A percentile compares a stretch with the other conserved stretches of the same genome.
These are phyloP conservation scores for Tuber brumale DNA, from an alignment of 495 filamentous ascomycete species.

Conservation along the genomic window DNA sequence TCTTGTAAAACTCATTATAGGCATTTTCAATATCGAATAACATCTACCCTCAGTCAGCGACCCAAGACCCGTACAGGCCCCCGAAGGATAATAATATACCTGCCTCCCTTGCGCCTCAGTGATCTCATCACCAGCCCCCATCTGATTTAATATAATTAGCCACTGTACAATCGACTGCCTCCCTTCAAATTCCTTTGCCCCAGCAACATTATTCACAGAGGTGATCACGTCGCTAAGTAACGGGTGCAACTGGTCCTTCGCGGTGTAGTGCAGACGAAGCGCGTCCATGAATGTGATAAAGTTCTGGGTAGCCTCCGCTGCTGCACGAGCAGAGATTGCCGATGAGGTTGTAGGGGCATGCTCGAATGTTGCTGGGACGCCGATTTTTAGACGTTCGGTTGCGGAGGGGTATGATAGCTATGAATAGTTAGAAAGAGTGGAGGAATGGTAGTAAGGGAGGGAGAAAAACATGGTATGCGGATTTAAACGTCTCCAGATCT, in stretches of 20 bases:
- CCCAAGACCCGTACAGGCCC: slow-evolving; percentile 54
- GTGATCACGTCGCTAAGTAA: slow-evolving; percentile 91
- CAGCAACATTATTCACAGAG: slow-evolving; percentile 87
- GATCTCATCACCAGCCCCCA: slow-evolving; percentile 89
- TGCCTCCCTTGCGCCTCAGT: slow-evolving; percentile 81
- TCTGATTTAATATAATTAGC: slow-evolving; percentile 94
- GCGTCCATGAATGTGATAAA: slow-evolving; percentile 98
- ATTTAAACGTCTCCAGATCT: slow-evolving; percentile 87
- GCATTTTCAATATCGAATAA: slow-evolving; percentile 42
- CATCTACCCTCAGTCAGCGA: slow-evolving; percentile 57
- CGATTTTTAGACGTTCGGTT: slow-evolving; percentile 83
- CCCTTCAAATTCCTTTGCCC: slow-evolving; percentile 71
- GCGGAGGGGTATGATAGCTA: slow-evolving; percentile 93
- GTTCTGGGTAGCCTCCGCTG: slow-evolving; percentile 76
- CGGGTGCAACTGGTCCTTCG: slow-evolving; percentile 93
- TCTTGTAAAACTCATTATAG: slow-evolving; percentile 41
- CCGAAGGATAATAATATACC: slow-evolving; percentile 52
- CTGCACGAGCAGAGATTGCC: slow-evolving; percentile 43
- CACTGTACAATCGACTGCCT: slow-evolving; percentile 96
- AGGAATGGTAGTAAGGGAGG: background rate
- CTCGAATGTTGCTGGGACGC: slow-evolving; percentile 58
- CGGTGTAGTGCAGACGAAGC: slow-evolving; percentile 74
- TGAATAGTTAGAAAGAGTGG: slow-evolving; percentile 5
- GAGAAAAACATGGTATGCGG: slow-evolving; percentile 16
- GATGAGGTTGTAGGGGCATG: slow-evolving; percentile 46